Percentiles rank a stretch among this genome's conserved stretches.
phyloP scores from a whole-genome alignment of 1,284 basidiomycete genomes.

The Leccinum huronense region DNA sequence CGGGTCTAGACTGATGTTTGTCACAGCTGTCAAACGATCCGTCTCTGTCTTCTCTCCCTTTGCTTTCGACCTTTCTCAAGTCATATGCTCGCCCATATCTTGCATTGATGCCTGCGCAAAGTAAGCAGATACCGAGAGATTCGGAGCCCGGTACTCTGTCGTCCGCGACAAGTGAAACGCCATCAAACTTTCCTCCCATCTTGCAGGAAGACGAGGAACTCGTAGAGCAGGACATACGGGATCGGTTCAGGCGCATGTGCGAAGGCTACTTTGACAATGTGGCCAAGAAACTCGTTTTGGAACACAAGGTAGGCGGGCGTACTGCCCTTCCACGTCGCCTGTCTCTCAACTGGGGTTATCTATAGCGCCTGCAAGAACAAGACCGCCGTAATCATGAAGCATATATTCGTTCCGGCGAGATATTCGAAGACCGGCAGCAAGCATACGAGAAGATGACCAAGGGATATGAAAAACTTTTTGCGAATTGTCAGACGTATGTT shows the following conservation, averaged over 20 bases:
- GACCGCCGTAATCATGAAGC: conserved; percentile 97
- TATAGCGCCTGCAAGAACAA: conserved; percentile 90
- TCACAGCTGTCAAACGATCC: conserved; percentile 82
- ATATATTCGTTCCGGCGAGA: conserved; percentile 97
- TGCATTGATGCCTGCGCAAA: conserved; percentile 57
- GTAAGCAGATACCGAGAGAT: conserved; percentile 56
- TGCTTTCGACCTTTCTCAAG: conserved; percentile 84
- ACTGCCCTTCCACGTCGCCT: not conserved
- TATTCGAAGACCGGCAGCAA: conserved; percentile 98
- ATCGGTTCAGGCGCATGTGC: conserved; percentile 90
- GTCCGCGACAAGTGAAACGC: conserved; percentile 40
- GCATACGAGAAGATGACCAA: conserved; percentile 98
- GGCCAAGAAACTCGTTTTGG: conserved; percentile 86
- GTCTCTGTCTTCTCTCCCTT: conserved; percentile 79
- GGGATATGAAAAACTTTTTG: conserved; percentile 86
- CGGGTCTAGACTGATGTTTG: conserved; percentile 10
- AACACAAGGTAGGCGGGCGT: conserved; percentile 71
- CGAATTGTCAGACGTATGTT: conserved; percentile 79
- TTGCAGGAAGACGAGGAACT: conserved; percentile 65
- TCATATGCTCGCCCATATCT: conserved; percentile 80
- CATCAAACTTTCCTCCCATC: conserved; percentile 43
- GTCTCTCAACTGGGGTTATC: conserved; percentile 1
- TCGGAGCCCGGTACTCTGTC: conserved; percentile 57
- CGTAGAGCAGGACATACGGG: conserved; percentile 79
- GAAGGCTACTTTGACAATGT: conserved; percentile 92